Evolutionary conservation across 257 asterid genomes (phyloP).

Genomic region (Ligustrum vulgare): DNA sequence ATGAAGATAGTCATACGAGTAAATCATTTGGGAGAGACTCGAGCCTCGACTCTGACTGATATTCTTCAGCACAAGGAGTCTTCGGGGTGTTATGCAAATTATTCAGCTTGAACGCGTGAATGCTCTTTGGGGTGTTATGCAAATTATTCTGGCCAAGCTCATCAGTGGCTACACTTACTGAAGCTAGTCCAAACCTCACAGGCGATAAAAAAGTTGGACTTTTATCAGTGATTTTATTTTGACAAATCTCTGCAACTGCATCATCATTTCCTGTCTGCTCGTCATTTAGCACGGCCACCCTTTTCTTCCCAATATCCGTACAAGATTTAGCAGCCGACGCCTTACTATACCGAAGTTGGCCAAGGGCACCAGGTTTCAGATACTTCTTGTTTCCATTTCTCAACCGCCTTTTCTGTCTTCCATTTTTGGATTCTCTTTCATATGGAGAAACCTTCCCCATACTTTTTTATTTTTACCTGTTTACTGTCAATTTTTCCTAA

Average conservation of each 20-base stretch:
- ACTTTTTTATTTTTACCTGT: background rate
- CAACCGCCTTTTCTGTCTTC: conserved; percentile 51
- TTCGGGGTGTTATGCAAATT: conserved; percentile 50
- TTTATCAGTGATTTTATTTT: conserved; percentile 25
- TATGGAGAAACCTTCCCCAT: conserved; percentile 77
- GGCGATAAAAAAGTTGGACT: conserved; percentile 54
- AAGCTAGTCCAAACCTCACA: conserved; percentile 48
- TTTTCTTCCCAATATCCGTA: conserved; percentile 76
- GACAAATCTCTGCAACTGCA: conserved; percentile 27
- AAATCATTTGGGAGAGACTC: conserved; percentile 87
- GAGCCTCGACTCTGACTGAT: conserved; percentile 62
- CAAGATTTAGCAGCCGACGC: conserved; percentile 69
- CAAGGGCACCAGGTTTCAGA: conserved; percentile 88
- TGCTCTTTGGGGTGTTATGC: conserved; percentile 61
- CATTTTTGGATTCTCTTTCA: conserved; percentile 46
- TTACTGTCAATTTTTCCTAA: background rate
- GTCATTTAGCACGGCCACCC: conserved; percentile 49
- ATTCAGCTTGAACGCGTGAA: conserved; percentile 29
- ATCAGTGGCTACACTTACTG: conserved; percentile 32
- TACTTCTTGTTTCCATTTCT: conserved; percentile 54
- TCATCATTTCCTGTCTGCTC: conserved; percentile 32
- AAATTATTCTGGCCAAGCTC: conserved; percentile 38
- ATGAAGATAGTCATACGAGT: conserved; percentile 56
- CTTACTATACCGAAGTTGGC: conserved; percentile 74
- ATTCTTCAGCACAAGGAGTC: conserved; percentile 61